A percentile compares a stretch with the other conserved stretches of the same genome.
Conservation (phyloP, 495 filamentous ascomycete genomes). For the Bombardia bombarda region DNA sequence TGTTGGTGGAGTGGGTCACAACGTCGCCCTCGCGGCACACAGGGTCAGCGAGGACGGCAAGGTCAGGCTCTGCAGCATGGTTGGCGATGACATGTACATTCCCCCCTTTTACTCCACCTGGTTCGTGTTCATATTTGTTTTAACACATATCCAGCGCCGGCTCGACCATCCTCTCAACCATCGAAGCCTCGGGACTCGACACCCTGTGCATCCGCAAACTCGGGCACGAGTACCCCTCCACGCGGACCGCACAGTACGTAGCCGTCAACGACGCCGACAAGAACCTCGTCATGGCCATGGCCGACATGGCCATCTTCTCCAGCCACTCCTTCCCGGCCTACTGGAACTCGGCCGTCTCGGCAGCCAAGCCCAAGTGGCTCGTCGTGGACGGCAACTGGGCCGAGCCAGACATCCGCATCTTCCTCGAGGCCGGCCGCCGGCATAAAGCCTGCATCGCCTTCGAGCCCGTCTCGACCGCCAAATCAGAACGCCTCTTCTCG, state of each 20-base stretch:
- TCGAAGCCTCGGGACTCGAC: slow-evolving; percentile 56
- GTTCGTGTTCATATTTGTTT: not conserved
- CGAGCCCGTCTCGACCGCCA: slow-evolving; percentile 83
- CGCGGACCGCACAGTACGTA: slow-evolving; percentile 81
- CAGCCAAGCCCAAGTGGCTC: slow-evolving; percentile 58
- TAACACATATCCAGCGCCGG: slow-evolving; percentile 44
- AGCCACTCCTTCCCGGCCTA: slow-evolving; percentile 35
- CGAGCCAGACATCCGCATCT: slow-evolving; percentile 49
- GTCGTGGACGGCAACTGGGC: slow-evolving; percentile 82
- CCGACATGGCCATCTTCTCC: slow-evolving; percentile 86
- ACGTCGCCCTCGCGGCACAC: slow-evolving; percentile 76
- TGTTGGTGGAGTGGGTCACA: slow-evolving; percentile 90
- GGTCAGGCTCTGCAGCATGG: slow-evolving; percentile 63
- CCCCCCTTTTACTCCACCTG: not conserved
- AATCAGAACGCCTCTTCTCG: slow-evolving; percentile 62
- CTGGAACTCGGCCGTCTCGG: slow-evolving; percentile 53
- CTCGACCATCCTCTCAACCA: slow-evolving; percentile 52
- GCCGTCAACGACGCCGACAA: slow-evolving; percentile 79
- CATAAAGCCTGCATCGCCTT: slow-evolving; percentile 58
- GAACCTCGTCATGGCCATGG: slow-evolving; percentile 79
- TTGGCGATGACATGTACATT: slow-evolving; percentile 61
- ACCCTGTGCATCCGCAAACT: slow-evolving; percentile 53
- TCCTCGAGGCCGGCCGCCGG: slow-evolving; percentile 49
- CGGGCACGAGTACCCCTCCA: slow-evolving; percentile 34
- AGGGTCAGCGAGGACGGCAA: slow-evolving; percentile 30